Conservation (phyloP, 768 basidiomycete genomes). For the Phaeolepiota aurea region DNA sequence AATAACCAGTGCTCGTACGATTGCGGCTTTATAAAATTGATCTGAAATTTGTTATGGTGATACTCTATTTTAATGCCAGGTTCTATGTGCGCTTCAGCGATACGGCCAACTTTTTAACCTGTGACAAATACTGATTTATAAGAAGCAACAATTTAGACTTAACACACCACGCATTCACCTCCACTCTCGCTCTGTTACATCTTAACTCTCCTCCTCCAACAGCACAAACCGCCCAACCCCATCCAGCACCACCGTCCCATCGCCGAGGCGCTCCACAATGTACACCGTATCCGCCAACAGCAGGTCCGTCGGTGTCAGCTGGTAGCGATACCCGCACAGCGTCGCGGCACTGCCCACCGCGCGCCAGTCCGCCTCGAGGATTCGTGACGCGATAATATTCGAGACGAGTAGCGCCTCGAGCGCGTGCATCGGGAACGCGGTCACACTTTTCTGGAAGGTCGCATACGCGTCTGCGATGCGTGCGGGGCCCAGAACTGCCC, state of each 20-base stretch:
- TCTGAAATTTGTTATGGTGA: too few relatives aligned
- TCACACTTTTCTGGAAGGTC: conserved; percentile 12
- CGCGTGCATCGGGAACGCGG: conserved; percentile 25
- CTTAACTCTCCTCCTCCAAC: too few relatives aligned
- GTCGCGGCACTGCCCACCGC: conserved; percentile 22
- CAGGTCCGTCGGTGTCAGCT: conserved; percentile 23
- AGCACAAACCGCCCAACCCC: too few relatives aligned
- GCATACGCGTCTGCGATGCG: conserved; percentile 23
- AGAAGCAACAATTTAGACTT: too few relatives aligned
- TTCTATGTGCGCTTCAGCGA: too few relatives aligned
- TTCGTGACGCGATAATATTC: conserved; percentile 31
- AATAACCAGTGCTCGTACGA: too few relatives aligned
- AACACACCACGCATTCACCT: too few relatives aligned
- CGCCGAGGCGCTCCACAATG: conserved; percentile 28
- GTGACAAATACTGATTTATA: too few relatives aligned
- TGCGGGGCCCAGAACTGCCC: conserved; percentile 13
- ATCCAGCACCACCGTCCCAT: conserved; percentile 32
- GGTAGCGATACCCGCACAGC: conserved; percentile 29
- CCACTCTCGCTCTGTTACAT: too few relatives aligned
- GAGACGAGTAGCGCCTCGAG: conserved; percentile 27
- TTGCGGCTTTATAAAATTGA: too few relatives aligned
- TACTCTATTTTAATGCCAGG: too few relatives aligned
- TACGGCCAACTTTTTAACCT: too few relatives aligned
- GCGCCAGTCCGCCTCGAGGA: conserved; percentile 30
- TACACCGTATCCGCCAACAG: conserved; percentile 26